Evolutionary conservation across 768 basidiomycete genomes (phyloP), one percentile per base, ranked within the genome.

Genomic region (Psilocybe cubensis): DNA sequence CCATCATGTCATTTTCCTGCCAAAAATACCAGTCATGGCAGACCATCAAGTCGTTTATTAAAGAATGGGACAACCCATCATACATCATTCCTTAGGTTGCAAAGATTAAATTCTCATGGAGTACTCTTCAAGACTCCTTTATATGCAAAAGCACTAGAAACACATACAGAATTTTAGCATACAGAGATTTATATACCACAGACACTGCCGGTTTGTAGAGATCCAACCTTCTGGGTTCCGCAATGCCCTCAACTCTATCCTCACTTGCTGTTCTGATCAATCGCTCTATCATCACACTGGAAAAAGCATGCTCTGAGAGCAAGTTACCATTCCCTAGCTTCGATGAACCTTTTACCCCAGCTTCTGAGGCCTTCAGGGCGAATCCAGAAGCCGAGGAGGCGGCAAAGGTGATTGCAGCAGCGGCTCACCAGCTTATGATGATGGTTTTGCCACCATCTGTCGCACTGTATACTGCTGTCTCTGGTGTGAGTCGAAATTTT

Each of bases 391-490:
- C 71, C 8, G 60, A 70, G 6, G 67, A 68, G 51, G 70, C 71
- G 12, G 67, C 70, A 1, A 68, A 63, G 27, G 61, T 71, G 14
- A 64, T 72, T 38, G 65, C 66, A 24, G 67, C 74, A 3, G 75
- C 76, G 2, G 72, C 74, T 4, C 54, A 64, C 12, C 75, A 76
- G 49, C 68, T 76, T 3, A 64, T 68, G 14, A 67, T 71, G 4
- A 66, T 63, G 23, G 59, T 73, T 1, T 52, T 66, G 0, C 65
- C 73, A n/a, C 69, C 74, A 2, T 62, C 64, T 10, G 57, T 61
- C 29, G 59, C 67, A 23, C 25, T 72, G 23, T 62, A 58, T 23
- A 60, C 58, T 40, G 43, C 63, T 12, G 61, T 66, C 4, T 54
- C 56, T 14, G 70, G 70, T 4, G 70, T 72, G 24, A 58, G 71